phyloP scores from a whole-genome alignment of 805 yeast species.

The Henningerozyma blattae region DNA sequence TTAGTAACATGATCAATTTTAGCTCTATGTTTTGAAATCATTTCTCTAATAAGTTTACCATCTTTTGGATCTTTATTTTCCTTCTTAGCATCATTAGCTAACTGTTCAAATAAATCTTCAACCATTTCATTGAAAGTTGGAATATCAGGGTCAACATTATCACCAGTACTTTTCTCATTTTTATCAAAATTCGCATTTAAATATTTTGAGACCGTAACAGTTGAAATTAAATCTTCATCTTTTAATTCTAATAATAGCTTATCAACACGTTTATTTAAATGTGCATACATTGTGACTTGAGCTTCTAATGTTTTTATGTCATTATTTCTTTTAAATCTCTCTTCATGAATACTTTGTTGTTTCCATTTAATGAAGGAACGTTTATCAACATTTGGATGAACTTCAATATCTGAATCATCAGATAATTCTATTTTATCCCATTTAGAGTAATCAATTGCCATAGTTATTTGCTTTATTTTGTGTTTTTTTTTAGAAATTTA shows the following conservation, averaged over 20 bases:
- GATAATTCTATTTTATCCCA: slow-evolving; percentile 96
- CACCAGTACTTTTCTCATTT: slow-evolving; percentile 39
- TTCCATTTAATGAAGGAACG: slow-evolving; percentile 88
- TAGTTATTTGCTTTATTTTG: too few relatives aligned
- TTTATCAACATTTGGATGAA: slow-evolving; percentile 96
- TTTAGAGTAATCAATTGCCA: slow-evolving; percentile 90
- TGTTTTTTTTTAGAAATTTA: too few relatives aligned
- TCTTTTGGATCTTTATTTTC: slow-evolving; percentile 32
- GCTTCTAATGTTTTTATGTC: slow-evolving; percentile 67
- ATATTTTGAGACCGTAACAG: slow-evolving; percentile 27
- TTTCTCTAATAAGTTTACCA: slow-evolving; percentile 28
- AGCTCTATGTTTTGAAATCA: slow-evolving; percentile 44
- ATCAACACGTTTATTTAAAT: slow-evolving; percentile 64
- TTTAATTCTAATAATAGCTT: slow-evolving; percentile 35
- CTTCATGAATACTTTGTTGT: slow-evolving; percentile 93
- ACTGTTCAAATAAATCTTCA: slow-evolving; percentile 74
- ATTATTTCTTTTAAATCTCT: slow-evolving; percentile 66
- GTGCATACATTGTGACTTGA: slow-evolving; percentile 71
- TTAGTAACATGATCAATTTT: slow-evolving; percentile 57
- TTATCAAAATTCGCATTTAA: slow-evolving; percentile 44
- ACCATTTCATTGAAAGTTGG: slow-evolving; percentile 85
- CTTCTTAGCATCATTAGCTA: slow-evolving; percentile 45
- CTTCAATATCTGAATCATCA: slow-evolving; percentile 94
- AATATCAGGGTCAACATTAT: slow-evolving; percentile 33
- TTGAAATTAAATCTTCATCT: slow-evolving; percentile 27